Evolutionary conservation across 192 early-diverging fungal species (phyloP), one percentile per base, ranked within the genome.

Genomic region (Backusella psychrophila): DNA sequence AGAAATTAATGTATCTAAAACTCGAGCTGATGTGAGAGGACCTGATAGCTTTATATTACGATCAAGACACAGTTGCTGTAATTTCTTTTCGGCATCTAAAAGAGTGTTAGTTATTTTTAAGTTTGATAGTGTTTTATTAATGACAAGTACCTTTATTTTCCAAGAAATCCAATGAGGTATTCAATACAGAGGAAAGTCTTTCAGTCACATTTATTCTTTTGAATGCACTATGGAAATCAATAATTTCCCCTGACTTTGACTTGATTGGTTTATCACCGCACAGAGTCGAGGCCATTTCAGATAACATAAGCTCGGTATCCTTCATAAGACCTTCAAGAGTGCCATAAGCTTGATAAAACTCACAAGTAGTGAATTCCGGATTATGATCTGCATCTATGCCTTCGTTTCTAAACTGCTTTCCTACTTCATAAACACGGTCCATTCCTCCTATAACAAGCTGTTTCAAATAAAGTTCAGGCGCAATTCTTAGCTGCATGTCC

Each of bases 341-440:
- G 19, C 90, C 85, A 72, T 93, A 96, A 0, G 94, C 92, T 81
- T 92, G 85, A 80, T 97, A 97, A 75, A 95, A 92, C 77, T 97
- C 95, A 73, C 93, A 94, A 5, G 94, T 96, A 33, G 94, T 94
- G 74, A 97, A 97, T 79, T 96, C 95, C 26, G 95, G 95, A 75
- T 94, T 95, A 77, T 97, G 95, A 68, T 92, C 90, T 21, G 90
- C 89, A 81, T 97, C 95, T 41, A 97, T 90, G 19, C 93, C 94
- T 84, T 97, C 95, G 75, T 97, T 97, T 23, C 95, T 87, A 78
- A 97, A 97, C 79, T 95, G 94, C 77, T 94, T 94, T 33, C 95
- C 95, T 74, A 97, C 88, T 81, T 97, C 95, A 78, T 90, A 97
- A 14, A 97, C 94, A 29, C 90, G 87, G 53, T 95, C 93, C 4